phyloP scores from a whole-genome alignment of 352 stramenopile genomes.

The Phytophthora colocasiae region DNA sequence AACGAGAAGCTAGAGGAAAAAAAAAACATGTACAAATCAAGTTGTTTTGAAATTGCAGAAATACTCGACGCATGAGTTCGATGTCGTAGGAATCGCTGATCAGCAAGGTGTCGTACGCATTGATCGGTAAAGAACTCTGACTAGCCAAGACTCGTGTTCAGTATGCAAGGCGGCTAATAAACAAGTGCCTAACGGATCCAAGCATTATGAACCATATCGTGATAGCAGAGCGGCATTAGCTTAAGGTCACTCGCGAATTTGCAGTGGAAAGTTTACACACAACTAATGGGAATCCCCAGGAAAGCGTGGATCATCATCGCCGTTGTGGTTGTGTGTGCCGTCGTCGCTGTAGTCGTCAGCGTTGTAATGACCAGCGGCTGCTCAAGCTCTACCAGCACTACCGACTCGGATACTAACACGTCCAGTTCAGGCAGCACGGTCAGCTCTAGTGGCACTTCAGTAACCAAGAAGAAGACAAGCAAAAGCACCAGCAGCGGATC shows the following conservation, averaged over 20 bases:
- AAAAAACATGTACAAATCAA: too few species aligned
- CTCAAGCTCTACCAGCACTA: conserved; percentile 31
- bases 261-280: background rate
- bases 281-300: conserved; percentile 17
- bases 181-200: conserved; percentile 17
- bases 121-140: conserved; percentile 20
- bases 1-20: too few species aligned
- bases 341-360: conserved; percentile 46
- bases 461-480: conserved; percentile 21
- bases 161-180: conserved; percentile 13
- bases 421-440: conserved; percentile 22
- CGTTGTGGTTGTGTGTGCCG: conserved; percentile 48
- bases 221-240: background rate
- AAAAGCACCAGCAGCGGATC: conserved; percentile 28
- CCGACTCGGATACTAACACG: conserved; percentile 12
- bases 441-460: conserved; percentile 19
- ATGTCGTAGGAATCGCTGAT: conserved; percentile 16
- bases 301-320: conserved; percentile 45
- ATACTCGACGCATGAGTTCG: background rate
- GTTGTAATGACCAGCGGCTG: conserved; percentile 36
- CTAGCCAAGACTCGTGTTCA: conserved; percentile 12
- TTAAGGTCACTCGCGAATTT: conserved; percentile 25
- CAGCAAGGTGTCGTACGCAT: conserved; percentile 13
- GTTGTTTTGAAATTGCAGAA: background rate
- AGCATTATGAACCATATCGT: conserved; percentile 8